These are phyloP conservation scores for Aspergillus mulundensis DNA, from an alignment of 495 filamentous ascomycete genomes.

Conservation along the genomic window DNA sequence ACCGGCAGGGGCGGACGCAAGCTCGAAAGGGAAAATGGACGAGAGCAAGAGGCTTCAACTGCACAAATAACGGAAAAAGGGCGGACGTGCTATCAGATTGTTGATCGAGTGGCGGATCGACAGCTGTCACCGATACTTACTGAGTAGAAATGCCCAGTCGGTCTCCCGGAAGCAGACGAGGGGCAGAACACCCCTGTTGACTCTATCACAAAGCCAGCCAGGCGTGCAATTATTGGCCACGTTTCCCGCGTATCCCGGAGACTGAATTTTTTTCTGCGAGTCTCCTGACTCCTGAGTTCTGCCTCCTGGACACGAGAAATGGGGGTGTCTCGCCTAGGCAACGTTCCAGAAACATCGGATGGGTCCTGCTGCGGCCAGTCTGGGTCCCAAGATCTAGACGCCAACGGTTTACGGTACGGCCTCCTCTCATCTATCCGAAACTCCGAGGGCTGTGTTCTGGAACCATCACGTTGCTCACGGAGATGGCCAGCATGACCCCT, in stretches of 20 bases:
- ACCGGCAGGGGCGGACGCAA: background rate
- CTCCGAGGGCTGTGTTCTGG: constrained; percentile 10
- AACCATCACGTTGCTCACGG: constrained; percentile 6
- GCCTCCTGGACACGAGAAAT: background rate
- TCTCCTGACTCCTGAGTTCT: background rate
- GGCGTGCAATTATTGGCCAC: background rate
- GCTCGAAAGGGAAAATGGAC: background rate
- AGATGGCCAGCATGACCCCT: background rate
- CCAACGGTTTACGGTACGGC: constrained; percentile 12
- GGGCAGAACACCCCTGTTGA: background rate
- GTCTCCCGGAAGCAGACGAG: background rate
- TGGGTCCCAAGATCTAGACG: constrained; percentile 23
- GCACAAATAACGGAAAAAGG: background rate
- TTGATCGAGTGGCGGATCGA: background rate
- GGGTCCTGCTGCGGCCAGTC: constrained; percentile 16
- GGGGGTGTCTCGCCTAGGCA: constrained; percentile 4
- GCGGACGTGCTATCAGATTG: background rate
- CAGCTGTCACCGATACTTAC: background rate
- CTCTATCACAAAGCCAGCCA: background rate
- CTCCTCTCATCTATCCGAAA: constrained; percentile 22
- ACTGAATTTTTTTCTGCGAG: constrained; percentile 2
- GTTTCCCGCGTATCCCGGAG: constrained; percentile 10
- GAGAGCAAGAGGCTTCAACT: background rate
- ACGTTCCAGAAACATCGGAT: constrained; percentile 25
- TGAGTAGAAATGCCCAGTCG: background rate